These are phyloP conservation scores for Rhodosporidiobolus sp. DNA, from an alignment of 768 basidiomycete species.

Conservation along the genomic window DNA sequence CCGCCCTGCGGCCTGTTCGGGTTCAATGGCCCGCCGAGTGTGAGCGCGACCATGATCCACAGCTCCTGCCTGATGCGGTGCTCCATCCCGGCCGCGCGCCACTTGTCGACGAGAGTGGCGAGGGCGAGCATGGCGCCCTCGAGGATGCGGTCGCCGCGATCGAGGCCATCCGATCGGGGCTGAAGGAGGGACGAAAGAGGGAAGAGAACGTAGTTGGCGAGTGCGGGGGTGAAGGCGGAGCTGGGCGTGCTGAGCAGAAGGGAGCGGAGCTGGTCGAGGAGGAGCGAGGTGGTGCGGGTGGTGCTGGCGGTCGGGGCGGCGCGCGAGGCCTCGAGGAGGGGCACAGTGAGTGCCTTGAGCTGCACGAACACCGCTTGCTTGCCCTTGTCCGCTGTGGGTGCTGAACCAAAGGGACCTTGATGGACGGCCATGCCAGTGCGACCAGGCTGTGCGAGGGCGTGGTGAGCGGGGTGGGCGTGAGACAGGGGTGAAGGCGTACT, in stretches of 20 bases:
- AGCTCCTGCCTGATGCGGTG: conserved; percentile 59
- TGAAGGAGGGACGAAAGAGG: conserved; percentile 81
- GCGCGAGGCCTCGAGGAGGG: conserved; percentile 65
- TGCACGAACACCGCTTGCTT: conserved; percentile 36
- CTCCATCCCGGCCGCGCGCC: conserved; percentile 49
- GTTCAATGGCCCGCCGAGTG: conserved; percentile 62
- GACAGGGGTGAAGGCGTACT: no score
- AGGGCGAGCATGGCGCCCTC: conserved; percentile 51
- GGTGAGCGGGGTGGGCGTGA: no score
- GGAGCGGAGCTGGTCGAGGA: conserved; percentile 60
- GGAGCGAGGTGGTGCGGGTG: conserved; percentile 54
- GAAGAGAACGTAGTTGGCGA: conserved; percentile 81
- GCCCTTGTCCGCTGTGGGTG: background rate
- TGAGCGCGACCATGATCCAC: conserved; percentile 68
- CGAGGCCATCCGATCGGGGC: conserved; percentile 65
- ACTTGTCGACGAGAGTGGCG: conserved; percentile 61
- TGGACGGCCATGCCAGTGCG: background rate
- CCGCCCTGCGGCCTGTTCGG: conserved; percentile 26
- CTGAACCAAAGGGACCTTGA: background rate
- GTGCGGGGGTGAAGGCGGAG: conserved; percentile 55
- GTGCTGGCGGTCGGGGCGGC: conserved; percentile 58
- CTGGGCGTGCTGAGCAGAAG: conserved; percentile 52
- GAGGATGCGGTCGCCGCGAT: conserved; percentile 70
- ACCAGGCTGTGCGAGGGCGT: no score
- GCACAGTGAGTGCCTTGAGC: conserved; percentile 74